A percentile compares a stretch with the other conserved stretches of the same genome.
These are phyloP conservation scores for Diaporthe sp. DNA, from an alignment of 2,329 filamentous ascomycete species.

Conservation along the genomic window DNA sequence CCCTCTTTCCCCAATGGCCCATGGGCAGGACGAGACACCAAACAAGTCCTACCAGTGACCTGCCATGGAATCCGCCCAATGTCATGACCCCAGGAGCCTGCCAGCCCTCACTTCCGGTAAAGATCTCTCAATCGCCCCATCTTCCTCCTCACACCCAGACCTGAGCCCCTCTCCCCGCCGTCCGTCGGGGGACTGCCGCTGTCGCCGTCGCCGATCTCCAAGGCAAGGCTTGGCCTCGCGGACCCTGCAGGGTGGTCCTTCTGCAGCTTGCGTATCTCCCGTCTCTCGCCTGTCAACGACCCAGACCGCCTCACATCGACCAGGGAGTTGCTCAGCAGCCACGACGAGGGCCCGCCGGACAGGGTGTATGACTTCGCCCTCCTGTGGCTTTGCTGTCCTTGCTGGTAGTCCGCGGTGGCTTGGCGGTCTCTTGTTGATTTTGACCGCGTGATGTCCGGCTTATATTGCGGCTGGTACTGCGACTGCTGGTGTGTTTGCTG, in stretches of 20 bases:
- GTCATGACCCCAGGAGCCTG: neutral
- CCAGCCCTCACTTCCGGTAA: slow-evolving; percentile 32
- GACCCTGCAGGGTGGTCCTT: slow-evolving; percentile 41
- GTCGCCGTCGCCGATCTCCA: slow-evolving; percentile 35
- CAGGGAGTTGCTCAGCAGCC: slow-evolving; percentile 31
- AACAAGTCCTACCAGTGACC: neutral
- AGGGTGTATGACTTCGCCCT: slow-evolving; percentile 34
- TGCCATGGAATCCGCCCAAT: neutral
- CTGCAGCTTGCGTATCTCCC: slow-evolving; percentile 39
- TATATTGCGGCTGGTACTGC: neutral
- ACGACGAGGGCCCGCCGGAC: slow-evolving; percentile 29
- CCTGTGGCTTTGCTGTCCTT: slow-evolving; percentile 21
- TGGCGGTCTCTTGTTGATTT: slow-evolving; percentile 18
- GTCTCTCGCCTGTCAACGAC: slow-evolving; percentile 40
- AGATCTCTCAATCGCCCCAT: slow-evolving; percentile 40
- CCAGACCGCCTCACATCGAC: slow-evolving; percentile 32
- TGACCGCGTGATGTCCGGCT: neutral
- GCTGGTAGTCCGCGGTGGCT: neutral
- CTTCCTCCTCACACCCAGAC: slow-evolving; percentile 38
- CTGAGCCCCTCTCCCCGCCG: slow-evolving; percentile 24
- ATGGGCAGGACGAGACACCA: neutral
- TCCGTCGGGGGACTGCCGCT: neutral
- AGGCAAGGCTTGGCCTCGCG: slow-evolving; percentile 30
- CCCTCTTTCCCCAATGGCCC: neutral
- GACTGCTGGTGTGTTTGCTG: neutral